Evolutionary conservation across 2,329 filamentous ascomycete species (phyloP), one percentile per base, ranked within the genome.

Genomic region (Diatrype stigma): DNA sequence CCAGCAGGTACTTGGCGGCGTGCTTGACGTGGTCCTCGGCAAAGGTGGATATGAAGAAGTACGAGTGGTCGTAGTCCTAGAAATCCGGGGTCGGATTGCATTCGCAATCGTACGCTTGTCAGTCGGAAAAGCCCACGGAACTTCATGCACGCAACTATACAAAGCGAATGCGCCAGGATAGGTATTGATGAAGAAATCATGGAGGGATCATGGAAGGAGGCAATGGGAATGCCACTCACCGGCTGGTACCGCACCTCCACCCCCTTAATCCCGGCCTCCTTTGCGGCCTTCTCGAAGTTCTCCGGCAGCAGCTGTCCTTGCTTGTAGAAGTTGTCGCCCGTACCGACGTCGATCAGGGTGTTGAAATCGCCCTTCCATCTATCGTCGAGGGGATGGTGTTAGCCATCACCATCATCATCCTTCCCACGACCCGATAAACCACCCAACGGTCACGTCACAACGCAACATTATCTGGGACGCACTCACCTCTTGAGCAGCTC

Each of bases 311-410:
- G 78, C 72, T 99, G 94, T 45, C 84, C 83, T 70, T 95, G 85
- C 76, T 96, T 93, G 76, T 97, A 97, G 71, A 97, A 99, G 72
- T 93, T 90, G 76, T 99, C 94, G 22, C 84, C 90, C 3, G 91
- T 96, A 40, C 94, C 94, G 52, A 96, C 90, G 66, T 99, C 93
- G 62, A 99, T 89, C 50, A 97, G 74, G 22, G 88, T 82, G 67
- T 90, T 86, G 46, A 96, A 73, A 4, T 83, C 80, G 7, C 63
- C 51, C 78, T 56, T 79, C 67, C 86, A 62, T 11, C 40, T 44
- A 19, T 14, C n/a, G 34, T 34, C 14, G 30, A 7, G 14, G 14
- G 7, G 7, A 7, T 7, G 30, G 30, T 34, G 30, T 34, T 14
- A 34, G 30, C 30, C n/a, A n/a, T n/a, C n/a, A n/a, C n/a, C n/a